Base-by-base conservation (phyloP, 2,329 filamentous ascomycete genomes). In the Ophiostoma triangulosporum region DNA sequence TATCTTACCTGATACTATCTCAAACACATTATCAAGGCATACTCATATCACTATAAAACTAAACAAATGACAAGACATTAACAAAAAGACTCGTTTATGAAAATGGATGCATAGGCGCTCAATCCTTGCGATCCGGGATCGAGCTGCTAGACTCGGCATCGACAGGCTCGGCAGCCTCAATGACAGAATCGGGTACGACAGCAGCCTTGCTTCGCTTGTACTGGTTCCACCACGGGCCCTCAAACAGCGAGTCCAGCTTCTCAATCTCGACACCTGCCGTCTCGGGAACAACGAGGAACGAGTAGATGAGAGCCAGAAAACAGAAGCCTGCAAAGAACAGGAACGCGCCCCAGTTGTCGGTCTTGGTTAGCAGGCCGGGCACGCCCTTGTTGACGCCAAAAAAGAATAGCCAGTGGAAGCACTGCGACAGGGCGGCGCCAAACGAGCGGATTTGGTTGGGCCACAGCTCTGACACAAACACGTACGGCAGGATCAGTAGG, bases 361-460 rank as follows among this genome's bases (percentile, higher is more conserved):
- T 65, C 5, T 55, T 20, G 0, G 56, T 29, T 2, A 71, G 59
- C 3, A 70, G 53, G 1, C 63, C 62, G 1, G 67, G 66, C 2
- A 62, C 50, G 6, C 58, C 65, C 15, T 59, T 60, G 31, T 60
- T 64, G 26, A 69, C 58, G 22, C 60, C 67, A 46, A 63, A 69
- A 58, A 64, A 62, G 53, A 70, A 70, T 0, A 68, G 61, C 71
- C 69, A 71, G 59, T 71, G 69, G 54, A 70, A 69, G 27, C 26
- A 29, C 27, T 55, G 53, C 1, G 63, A 57, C 4, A 71, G 56
- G 1, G 70, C 67, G n/a, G 63, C 63, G 27, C 70, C 69, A 56
- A 73, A 69, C 0, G 70, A 71, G 0, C 70, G 67, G 50, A 73
- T 67, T 3, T 65, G 65, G 54, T 72, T 72, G 1, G 72, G 70